Evolutionary conservation across 805 yeast species (phyloP).

Genomic region (Hanseniaspora meyeri): DNA sequence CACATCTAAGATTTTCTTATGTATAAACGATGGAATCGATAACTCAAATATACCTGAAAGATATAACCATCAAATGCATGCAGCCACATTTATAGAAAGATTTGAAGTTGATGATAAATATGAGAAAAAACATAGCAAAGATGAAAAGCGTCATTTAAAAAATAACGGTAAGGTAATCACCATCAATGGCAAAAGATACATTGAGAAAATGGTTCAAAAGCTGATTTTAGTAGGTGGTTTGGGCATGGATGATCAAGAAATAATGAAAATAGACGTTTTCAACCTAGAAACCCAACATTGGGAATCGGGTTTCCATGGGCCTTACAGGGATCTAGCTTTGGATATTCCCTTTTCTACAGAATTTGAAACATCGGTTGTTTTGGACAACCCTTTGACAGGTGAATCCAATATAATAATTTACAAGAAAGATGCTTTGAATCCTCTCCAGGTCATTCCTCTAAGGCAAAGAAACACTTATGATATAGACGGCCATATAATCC

Average conservation of each 20-base stretch:
- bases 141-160: neutral
- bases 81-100: constrained; percentile 38
- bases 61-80: constrained; percentile 42
- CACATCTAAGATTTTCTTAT: constrained; percentile 40
- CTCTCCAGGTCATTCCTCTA: constrained; percentile 28
- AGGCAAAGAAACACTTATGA: constrained; percentile 3
- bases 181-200: constrained; percentile 16
- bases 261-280: constrained; percentile 24
- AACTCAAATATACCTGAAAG: constrained; percentile 31
- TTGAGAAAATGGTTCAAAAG: constrained; percentile 25
- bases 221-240: constrained; percentile 27
- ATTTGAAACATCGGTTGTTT: constrained; percentile 15
- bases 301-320: constrained; percentile 19
- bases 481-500: constrained; percentile 23
- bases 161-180: neutral
- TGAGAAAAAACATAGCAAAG: neutral
- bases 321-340: neutral
- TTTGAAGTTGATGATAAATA: constrained; percentile 17
- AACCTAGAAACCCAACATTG: constrained; percentile 24
- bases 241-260: constrained; percentile 25
- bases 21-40: constrained; percentile 29
- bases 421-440: constrained; percentile 17
- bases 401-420: constrained; percentile 15
- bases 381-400: constrained; percentile 14
- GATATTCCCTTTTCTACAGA: constrained; percentile 1